Percentiles rank a stretch among this genome's conserved stretches.
phyloP scores from a whole-genome alignment of 768 basidiomycete species.

The Royoungia palumana region DNA sequence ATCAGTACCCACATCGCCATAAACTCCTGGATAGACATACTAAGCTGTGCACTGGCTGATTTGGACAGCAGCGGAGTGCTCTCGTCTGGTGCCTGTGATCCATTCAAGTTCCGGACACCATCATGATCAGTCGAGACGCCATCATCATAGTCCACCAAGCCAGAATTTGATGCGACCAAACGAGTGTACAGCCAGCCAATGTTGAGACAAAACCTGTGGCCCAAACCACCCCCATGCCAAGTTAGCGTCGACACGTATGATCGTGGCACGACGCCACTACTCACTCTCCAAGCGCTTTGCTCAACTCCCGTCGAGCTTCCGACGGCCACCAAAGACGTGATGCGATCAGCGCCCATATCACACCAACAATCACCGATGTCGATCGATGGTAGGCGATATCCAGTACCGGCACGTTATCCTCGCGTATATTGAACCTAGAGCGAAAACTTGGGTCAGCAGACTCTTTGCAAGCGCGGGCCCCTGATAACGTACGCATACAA shows the following conservation, averaged over 20 bases:
- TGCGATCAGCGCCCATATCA: constrained; percentile 85
- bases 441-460: not conserved
- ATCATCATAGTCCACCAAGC: constrained; percentile 46
- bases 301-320: constrained; percentile 86
- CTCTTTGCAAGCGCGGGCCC: not conserved
- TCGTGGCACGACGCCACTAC: constrained; percentile 25
- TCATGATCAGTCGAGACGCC: constrained; percentile 14
- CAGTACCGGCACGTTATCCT: constrained; percentile 57
- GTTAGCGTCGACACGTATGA: not conserved
- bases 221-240: not conserved
- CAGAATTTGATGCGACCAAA: constrained; percentile 84
- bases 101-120: constrained; percentile 1
- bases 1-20: constrained; percentile 76
- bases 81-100: constrained; percentile 23
- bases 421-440: constrained; percentile 74
- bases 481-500: constrained; percentile 49
- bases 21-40: constrained; percentile 74
- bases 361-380: constrained; percentile 77
- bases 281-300: constrained; percentile 83
- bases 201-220: constrained; percentile 80
- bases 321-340: constrained; percentile 95
- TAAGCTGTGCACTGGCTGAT: constrained; percentile 43
- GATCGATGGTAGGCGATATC: constrained; percentile 76
- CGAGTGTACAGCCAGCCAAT: constrained; percentile 94
- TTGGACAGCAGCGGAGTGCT: constrained; percentile 31